phyloP scores from a whole-genome alignment of 1,284 basidiomycete species.

The Peniophora sp. region DNA sequence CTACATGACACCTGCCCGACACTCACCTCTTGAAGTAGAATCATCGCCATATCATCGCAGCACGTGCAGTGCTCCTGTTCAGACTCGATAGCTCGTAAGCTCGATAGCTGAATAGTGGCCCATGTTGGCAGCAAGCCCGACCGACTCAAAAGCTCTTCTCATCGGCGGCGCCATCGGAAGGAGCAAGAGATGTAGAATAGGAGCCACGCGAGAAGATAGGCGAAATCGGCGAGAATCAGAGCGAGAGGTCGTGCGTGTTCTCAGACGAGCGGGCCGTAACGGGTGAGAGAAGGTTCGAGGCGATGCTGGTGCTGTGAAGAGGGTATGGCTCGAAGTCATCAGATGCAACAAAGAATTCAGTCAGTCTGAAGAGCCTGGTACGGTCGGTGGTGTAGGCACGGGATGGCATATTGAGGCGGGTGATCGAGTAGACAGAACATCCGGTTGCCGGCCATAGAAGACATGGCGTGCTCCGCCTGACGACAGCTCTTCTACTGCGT shows the following conservation, averaged over 20 bases:
- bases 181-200: conserved; percentile 18
- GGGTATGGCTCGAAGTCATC: conserved; percentile 8
- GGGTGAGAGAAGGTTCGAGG: conserved; percentile 20
- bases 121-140: conserved; percentile 10
- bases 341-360: conserved; percentile 20
- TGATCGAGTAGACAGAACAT: conserved; percentile 70
- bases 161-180: conserved; percentile 17
- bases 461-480: conserved; percentile 21
- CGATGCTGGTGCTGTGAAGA: conserved; percentile 18
- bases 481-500: conserved; percentile 30
- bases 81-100: no score
- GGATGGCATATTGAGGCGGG: conserved; percentile 18
- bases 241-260: conserved; percentile 36
- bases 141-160: conserved; percentile 19
- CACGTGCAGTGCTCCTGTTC: conserved; percentile 23
- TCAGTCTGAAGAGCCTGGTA: conserved; percentile 29
- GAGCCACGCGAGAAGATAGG: conserved; percentile 29
- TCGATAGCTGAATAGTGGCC: conserved; percentile 7
- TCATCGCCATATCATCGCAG: conserved; percentile 31
- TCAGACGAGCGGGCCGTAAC: conserved; percentile 18
- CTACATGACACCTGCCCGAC: conserved; percentile 17
- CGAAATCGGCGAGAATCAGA: conserved; percentile 56
- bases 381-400: conserved; percentile 12
- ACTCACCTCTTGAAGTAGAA: conserved; percentile 23
- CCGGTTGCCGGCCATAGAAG: conserved; percentile 52